Evolutionary conservation across 2,329 filamentous ascomycete species (phyloP).

Genomic region (Torrubiella hemipterigena): DNA sequence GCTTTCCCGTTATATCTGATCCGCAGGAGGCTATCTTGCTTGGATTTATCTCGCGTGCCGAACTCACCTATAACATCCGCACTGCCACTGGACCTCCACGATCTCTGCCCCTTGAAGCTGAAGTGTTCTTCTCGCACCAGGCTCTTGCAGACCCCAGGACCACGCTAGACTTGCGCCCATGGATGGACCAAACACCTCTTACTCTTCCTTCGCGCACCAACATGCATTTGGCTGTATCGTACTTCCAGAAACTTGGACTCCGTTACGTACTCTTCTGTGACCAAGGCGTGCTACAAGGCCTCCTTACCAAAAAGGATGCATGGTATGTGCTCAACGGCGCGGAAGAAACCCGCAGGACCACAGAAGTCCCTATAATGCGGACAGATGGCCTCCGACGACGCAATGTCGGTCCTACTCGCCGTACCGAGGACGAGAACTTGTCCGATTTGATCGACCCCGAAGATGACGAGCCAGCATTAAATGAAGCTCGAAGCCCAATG

Average conservation of each 20-base stretch:
- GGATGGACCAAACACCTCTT: conserved; percentile 98
- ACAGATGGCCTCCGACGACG: background rate
- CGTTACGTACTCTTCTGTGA: conserved; percentile 84
- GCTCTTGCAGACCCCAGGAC: conserved; percentile 65
- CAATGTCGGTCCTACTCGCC: too few species aligned
- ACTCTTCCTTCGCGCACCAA: conserved; percentile 67
- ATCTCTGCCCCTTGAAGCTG: conserved; percentile 55
- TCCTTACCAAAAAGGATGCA: conserved; percentile 95
- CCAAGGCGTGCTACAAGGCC: conserved; percentile 65
- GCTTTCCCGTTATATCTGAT: conserved; percentile 82
- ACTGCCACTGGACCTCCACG: conserved; percentile 40
- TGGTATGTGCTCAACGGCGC: conserved; percentile 84
- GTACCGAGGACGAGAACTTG: conserved; percentile 5
- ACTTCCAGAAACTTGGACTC: conserved; percentile 90
- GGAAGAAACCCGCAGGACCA: conserved; percentile 43
- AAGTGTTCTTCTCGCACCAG: conserved; percentile 76
- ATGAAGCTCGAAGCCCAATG: too few species aligned
- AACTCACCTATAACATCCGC: conserved; percentile 69
- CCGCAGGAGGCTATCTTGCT: conserved; percentile 66
- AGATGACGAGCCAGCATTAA: background rate
- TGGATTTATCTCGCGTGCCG: conserved; percentile 87
- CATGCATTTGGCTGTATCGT: conserved; percentile 75
- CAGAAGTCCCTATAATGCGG: conserved; percentile 10
- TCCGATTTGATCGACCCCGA: conserved; percentile 2
- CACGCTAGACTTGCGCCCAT: conserved; percentile 80